Evolutionary conservation across 768 basidiomycete species (phyloP), one percentile per base, ranked within the genome.

Genomic region (Pulveroboletus frians): DNA sequence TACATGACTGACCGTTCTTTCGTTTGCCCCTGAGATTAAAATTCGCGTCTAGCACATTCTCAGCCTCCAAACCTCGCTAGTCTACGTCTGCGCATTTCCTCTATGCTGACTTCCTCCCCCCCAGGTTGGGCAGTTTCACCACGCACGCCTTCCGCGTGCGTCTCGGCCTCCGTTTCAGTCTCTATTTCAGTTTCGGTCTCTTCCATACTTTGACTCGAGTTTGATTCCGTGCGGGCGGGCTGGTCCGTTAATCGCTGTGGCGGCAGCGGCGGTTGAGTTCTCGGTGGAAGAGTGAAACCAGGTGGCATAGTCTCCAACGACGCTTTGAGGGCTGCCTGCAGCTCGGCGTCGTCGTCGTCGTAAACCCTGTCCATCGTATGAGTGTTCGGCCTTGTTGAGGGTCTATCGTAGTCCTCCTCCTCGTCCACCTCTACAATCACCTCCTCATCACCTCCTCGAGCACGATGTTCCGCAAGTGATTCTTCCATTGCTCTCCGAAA

Each of bases 271-370:
- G 52, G 46, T 27, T 50, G 39, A 14, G 53, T 29, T 10, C 36
- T 47, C n/a, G 52, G 46, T 30, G 73, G 73, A 5, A 73, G 57
- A 23, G 66, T 56, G 68, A 74, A 83, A 27, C 74, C 84, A 35
- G 69, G 66, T 1, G 86, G 83, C 18, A 81, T 64, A 36, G 71
- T 71, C 61, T 86, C 85, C 53, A 94, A 71, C 32, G 91, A 92
- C 3, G 90, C 92, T 61, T 73, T 83, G 41, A 95, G 72, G 5
- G 92, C 92, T 10, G 91, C 92, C 68, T 94, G 92, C 39, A 95
- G 69, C 57, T 88, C 85, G 20, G 79, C 81, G 58, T 95, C 92
- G 43, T 93, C 92, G 54, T 94, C 92, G 53, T 93, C 92, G 56
- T 88, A 83, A 34, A 84, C 78, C 39, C 81, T 70, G 43, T 75